A percentile compares a stretch with the other conserved stretches of the same genome.
These are phyloP conservation scores for Silene noctiflora DNA, from an alignment of 179 eudicot species.

Conservation along the genomic window DNA sequence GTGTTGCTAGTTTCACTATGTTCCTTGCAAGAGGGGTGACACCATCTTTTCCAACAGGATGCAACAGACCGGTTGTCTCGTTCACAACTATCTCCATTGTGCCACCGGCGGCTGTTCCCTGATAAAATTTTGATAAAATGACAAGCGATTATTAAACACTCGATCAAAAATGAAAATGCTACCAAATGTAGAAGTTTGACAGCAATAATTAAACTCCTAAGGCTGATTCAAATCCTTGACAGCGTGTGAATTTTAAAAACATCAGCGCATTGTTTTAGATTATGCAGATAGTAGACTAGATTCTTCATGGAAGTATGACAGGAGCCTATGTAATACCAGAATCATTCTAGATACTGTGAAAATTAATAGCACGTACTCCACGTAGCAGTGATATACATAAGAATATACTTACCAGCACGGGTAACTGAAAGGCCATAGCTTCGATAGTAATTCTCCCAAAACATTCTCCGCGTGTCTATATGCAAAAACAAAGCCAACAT, in stretches of 20 bases:
- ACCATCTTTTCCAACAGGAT: constrained; percentile 85
- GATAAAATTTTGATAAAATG: constrained; percentile 8
- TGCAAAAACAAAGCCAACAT: constrained; percentile 1
- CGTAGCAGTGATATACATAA: background rate
- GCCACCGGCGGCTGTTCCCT: constrained; percentile 98
- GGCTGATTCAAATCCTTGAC: background rate
- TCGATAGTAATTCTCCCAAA: constrained; percentile 96
- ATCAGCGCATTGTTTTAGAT: background rate
- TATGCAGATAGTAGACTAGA: too few species aligned
- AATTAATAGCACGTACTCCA: background rate
- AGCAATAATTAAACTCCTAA: background rate
- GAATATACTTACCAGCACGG: constrained; percentile 59
- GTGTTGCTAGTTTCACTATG: constrained; percentile 75
- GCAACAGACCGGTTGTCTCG: constrained; percentile 77
- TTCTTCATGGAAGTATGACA: background rate
- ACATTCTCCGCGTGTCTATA: constrained; percentile 88
- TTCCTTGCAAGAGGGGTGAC: constrained; percentile 72
- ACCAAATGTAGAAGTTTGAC: background rate
- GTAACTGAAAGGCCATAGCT: constrained; percentile 97
- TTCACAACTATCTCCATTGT: constrained; percentile 85
- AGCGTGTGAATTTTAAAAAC: background rate
- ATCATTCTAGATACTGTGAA: background rate
- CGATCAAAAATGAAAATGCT: background rate
- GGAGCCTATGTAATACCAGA: background rate
- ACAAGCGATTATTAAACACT: constrained; percentile 25